These are phyloP conservation scores for Fusarium humuli DNA, from an alignment of 2,329 filamentous ascomycete genomes.

Conservation along the genomic window DNA sequence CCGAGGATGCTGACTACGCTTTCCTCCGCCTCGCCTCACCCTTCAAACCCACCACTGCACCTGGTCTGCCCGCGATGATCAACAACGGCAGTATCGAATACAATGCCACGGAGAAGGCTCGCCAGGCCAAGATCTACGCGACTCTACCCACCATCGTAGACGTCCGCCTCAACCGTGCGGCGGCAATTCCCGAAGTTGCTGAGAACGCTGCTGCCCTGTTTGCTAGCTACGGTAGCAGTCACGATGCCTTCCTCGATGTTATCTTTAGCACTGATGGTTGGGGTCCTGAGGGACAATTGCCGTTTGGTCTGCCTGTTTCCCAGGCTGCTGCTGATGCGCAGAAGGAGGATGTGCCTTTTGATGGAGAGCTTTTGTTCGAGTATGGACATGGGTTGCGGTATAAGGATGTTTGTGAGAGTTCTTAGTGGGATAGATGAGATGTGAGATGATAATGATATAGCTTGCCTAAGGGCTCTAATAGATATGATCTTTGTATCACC, in stretches of 20 bases:
- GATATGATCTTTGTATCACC: background rate
- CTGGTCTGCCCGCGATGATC: conserved; percentile 53
- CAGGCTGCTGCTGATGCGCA: conserved; percentile 55
- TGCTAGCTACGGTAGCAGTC: conserved; percentile 55
- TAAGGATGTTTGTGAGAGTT: conserved; percentile 45
- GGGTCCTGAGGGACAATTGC: conserved; percentile 51
- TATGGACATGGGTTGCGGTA: conserved; percentile 50
- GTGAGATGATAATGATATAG: conserved; percentile 11
- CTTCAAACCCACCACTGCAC: conserved; percentile 50
- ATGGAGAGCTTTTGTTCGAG: conserved; percentile 46
- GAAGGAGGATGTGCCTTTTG: conserved; percentile 47
- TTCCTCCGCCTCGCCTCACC: conserved; percentile 56
- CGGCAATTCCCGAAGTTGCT: conserved; percentile 56
- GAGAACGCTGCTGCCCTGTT: conserved; percentile 55
- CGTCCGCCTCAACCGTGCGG: conserved; percentile 57
- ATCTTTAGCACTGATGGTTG: conserved; percentile 52
- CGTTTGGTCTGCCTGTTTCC: conserved; percentile 59
- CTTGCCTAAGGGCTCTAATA: background rate
- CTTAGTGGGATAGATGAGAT: background rate
- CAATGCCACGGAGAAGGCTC: conserved; percentile 45
- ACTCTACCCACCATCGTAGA: conserved; percentile 57
- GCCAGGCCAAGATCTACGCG: conserved; percentile 51
- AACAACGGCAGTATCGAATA: conserved; percentile 58
- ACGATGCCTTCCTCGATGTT: conserved; percentile 58
- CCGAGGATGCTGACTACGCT: conserved; percentile 56